phyloP scores from a whole-genome alignment of 768 basidiomycete species.

The Suillus plorans region DNA sequence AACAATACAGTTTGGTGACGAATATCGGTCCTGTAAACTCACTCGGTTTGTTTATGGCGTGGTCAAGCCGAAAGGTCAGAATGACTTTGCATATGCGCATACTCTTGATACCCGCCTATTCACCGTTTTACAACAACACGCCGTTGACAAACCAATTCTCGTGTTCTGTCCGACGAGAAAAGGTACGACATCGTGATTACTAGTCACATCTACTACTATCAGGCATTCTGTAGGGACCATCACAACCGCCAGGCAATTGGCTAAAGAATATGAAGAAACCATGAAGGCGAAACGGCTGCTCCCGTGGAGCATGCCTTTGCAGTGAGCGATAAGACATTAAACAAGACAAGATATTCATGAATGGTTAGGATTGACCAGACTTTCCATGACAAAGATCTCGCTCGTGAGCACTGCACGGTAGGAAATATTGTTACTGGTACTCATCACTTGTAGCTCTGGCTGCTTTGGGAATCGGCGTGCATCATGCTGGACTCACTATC shows the following conservation, averaged over 20 bases:
- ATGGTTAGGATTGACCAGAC: constrained; percentile 46
- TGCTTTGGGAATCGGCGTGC: constrained; percentile 78
- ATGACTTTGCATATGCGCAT: constrained; percentile 77
- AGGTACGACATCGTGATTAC: constrained; percentile 41
- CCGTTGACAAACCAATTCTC: constrained; percentile 79
- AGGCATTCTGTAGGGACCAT: constrained; percentile 45
- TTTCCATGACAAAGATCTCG: constrained; percentile 69
- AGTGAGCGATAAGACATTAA: constrained; percentile 26
- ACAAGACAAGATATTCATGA: constrained; percentile 4
- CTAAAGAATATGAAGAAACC: constrained; percentile 65
- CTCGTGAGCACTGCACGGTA: constrained; percentile 40
- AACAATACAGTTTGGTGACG: constrained; percentile 78
- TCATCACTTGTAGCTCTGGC: constrained; percentile 50
- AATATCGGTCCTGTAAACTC: constrained; percentile 85
- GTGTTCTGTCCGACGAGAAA: constrained; percentile 90
- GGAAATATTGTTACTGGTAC: not conserved
- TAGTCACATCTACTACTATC: constrained; percentile 1
- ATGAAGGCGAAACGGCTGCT: constrained; percentile 46
- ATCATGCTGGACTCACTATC: constrained; percentile 83
- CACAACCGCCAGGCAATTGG: constrained; percentile 73
- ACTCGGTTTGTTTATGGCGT: constrained; percentile 72
- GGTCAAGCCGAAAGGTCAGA: constrained; percentile 57
- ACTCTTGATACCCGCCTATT: constrained; percentile 75
- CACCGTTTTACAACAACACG: constrained; percentile 67
- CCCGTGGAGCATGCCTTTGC: constrained; percentile 68